Evolutionary conservation across 2,329 filamentous ascomycete genomes (phyloP), one percentile per base, ranked within the genome.

Genomic region (Neocatenulostroma microsporum): DNA sequence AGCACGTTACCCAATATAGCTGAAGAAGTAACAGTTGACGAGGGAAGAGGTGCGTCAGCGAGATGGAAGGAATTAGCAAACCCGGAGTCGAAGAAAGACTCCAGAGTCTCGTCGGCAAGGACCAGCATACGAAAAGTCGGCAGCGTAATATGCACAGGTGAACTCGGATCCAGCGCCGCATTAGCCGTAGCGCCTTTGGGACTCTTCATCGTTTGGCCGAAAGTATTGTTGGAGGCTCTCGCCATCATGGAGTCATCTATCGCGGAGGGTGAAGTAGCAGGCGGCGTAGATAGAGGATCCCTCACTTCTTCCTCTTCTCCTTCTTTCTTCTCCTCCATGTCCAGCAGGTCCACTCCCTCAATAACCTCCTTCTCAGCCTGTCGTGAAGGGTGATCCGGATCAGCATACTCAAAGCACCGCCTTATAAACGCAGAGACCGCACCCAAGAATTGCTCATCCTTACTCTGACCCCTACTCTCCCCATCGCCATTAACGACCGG

Each of bases 71-170:
- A 94, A 34, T 84, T 79, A 0, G 89, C 86, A 64, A 96, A 95
- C 26, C 87, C 93, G 1, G 85, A 84, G 64, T 98, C 91, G 58
- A 98, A 98, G 64, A 98, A 98, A 50, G 93, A 84, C 55, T 98
- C 89, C 5, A 98, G 76, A 1, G 93, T 74, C 60, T 98, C 91
- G 55, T 98, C 91, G 28, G 91, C 91, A 6, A 98, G 76, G 8
- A 98, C 84, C 3, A 98, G 87, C 91, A 98, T 98, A 47, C 91
- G 82, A 73, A 98, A 98, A 1, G 91, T 98, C 1, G 91, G 91
- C 1, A 98, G 73, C 1, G 91, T 96, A 55, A 98, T 95, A 58
- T 95, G 84, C 1, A 98, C 73, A 5, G 91, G 91, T 46, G 94
- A 89, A 18, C 86, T 81, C 3, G 91, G 91, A 57, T 98, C 88